phyloP scores from a whole-genome alignment of 169 alveolate genomes.

The Blepharisma undulans region DNA sequence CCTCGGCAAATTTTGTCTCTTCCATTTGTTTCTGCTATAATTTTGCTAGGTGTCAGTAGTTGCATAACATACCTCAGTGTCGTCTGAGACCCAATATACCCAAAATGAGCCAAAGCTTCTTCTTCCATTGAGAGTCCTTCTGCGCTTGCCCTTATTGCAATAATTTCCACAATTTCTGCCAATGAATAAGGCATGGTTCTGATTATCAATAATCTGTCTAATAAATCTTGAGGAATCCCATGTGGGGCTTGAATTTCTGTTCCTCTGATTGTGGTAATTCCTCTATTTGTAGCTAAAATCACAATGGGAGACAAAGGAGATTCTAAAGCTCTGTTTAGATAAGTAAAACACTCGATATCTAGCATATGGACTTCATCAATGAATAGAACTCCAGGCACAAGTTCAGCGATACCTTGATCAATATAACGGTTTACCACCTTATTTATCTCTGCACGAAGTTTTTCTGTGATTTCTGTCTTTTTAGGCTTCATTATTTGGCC shows the following conservation, averaged over 20 bases:
- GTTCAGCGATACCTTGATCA: slow-evolving; percentile 99
- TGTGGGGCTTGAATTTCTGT: slow-evolving; percentile 97
- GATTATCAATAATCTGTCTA: slow-evolving; percentile 97
- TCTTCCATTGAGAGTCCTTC: slow-evolving; percentile 94
- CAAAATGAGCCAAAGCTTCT: slow-evolving; percentile 95
- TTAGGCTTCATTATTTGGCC: slow-evolving; percentile 95
- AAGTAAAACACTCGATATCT: slow-evolving; percentile 99
- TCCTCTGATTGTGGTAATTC: slow-evolving; percentile 94
- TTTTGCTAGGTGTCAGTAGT: slow-evolving; percentile 95
- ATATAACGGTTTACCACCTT: slow-evolving; percentile 97
- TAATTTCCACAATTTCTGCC: slow-evolving; percentile 93
- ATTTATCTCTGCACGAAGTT: slow-evolving; percentile 96
- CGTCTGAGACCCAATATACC: slow-evolving; percentile 96
- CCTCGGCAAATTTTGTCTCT: slow-evolving; percentile 86
- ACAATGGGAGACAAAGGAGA: slow-evolving; percentile 98
- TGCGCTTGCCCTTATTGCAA: slow-evolving; percentile 96
- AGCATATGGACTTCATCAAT: slow-evolving; percentile 99
- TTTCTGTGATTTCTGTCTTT: slow-evolving; percentile 99
- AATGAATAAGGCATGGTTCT: slow-evolving; percentile 96
- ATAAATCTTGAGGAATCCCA: slow-evolving; percentile 99
- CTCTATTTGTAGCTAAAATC: slow-evolving; percentile 98
- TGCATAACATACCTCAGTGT: slow-evolving; percentile 93
- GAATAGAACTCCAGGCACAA: slow-evolving; percentile 99
- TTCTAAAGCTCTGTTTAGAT: slow-evolving; percentile 97
- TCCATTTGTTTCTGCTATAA: slow-evolving; percentile 93